Evolutionary conservation across 345 rosid genomes (phyloP), one percentile per base, ranked within the genome.

Genomic region (Rhodamnia rubescens): DNA sequence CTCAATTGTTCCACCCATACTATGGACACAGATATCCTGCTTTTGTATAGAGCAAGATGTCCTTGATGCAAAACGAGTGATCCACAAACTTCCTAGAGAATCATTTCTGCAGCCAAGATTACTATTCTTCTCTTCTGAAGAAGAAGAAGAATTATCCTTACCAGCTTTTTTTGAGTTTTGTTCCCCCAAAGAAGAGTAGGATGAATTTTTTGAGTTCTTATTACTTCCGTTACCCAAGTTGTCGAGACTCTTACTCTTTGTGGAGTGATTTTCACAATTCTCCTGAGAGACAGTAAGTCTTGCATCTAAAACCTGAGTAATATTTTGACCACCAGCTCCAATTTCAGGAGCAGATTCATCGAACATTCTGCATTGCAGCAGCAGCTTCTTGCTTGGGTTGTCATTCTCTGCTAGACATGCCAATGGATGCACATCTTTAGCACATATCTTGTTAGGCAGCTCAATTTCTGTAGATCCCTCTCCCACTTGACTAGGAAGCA

Each of bases 61-160:
- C 88, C 89, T 95, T 16, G 95, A 84, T 86, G 94, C 81, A 89
- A 95, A 93, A 85, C 98, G 92, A 88, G 96, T 89, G 86, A 95
- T 91, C 98, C 98, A 95, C 90, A 89, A 91, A 87, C 94, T 95
- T 82, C 92, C 87, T n/a, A 85, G 87, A 83, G 89, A 91, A 85
- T 90, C 91, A 88, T 89, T 90, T 90, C 85, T 89, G 87, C 88
- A 81, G 85, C 87, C 82, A 64, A 90, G 61, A 87, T 85, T 85
- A 83, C 75, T 85, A 74, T 58, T 87, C 90, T 88, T 92, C 82
- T 83, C 91, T 85, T 89, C 93, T 42, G 87, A 88, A 55, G 87
- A 89, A 16, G 87, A 89, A 16, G 86, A 69, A 88, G 88, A 85
- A n/a, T 86, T 82, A 82, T 89, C 87, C 53, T 83, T 87, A 16